phyloP scores from a whole-genome alignment of 163 green algal species.

The Volvox carteri region DNA sequence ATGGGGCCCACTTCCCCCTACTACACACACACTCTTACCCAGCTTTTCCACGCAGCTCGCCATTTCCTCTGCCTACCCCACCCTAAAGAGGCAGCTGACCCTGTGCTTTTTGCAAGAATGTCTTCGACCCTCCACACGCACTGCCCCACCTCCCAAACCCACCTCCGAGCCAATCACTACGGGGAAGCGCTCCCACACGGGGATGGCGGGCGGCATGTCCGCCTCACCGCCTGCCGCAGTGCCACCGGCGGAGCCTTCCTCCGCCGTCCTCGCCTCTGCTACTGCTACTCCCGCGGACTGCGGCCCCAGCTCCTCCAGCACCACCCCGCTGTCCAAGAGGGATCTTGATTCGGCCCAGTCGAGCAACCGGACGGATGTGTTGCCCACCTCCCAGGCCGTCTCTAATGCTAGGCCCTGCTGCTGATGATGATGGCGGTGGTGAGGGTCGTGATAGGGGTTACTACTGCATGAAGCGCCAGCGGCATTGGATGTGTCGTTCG shows the following conservation, averaged over 20 bases:
- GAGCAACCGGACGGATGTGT: slow-evolving; percentile 78
- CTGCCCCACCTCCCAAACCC: neutral
- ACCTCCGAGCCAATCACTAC: slow-evolving; percentile 51
- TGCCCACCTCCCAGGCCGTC: slow-evolving; percentile 63
- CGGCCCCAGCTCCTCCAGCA: neutral
- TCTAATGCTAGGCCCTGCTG: neutral
- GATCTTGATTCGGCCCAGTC: slow-evolving; percentile 77
- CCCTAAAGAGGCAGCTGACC: too few species aligned
- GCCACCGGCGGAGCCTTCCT: too few species aligned
- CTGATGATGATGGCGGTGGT: neutral
- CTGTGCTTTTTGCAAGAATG: too few species aligned
- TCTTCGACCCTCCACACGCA: too few species aligned
- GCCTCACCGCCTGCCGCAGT: neutral
- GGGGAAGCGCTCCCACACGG: slow-evolving; percentile 36
- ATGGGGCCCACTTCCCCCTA: neutral
- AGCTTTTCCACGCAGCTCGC: too few species aligned
- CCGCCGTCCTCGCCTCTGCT: neutral
- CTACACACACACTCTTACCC: slow-evolving; percentile 19
- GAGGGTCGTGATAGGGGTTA: neutral
- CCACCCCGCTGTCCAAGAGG: slow-evolving; percentile 39
- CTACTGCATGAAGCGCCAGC: neutral
- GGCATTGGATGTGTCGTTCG: too few species aligned
- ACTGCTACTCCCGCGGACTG: neutral
- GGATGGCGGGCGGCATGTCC: slow-evolving; percentile 34
- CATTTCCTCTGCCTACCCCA: too few species aligned